Base-by-base conservation (phyloP, 179 eudicot genomes). In the Silene vulgaris region DNA sequence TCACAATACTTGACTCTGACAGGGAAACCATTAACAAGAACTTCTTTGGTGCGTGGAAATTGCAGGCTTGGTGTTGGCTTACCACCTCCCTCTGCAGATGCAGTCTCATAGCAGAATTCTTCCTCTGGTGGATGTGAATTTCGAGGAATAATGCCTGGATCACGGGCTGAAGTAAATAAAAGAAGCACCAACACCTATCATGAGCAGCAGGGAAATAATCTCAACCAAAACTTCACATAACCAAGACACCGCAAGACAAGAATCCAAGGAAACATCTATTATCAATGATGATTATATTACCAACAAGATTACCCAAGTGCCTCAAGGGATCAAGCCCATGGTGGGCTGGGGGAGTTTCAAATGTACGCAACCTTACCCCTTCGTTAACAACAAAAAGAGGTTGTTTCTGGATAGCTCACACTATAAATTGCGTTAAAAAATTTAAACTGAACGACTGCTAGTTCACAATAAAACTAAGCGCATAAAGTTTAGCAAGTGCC, bases 41-140 rank as follows among this genome's bases (percentile, higher is more conserved):
- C 83, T 72, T 90, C 92, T 77, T 87, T 87, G 61, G 81, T 80
- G 26, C 90, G 87, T 1, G 90, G 92, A 16, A 87, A 80, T 66
- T 85, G 91, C 56, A 81, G 65, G 77, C 86, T 83, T 54, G 89
- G 88, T 2, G 90, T 83, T 20, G 85, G 86, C 76, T 85, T 87
- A 61, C 86, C 88, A 65, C 89, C 88, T 64, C 78, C 79, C 66
- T 80, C 88, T 54, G 76, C 84, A 37, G 90, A 82, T 57, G 82
- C 82, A 1, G 91, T 65, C 37, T 83, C 91, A 76, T 85, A 82
- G 72, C 80, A 76, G 21, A 82, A 66, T 48, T 87, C 90, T 65
- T 90, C 96, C 74, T 90, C 96, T 54, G 96, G 92, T 69, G 96
- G 92, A 78, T 86, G 92, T 1, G 82, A 71, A 71, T 85, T 90